phyloP scores from a whole-genome alignment of 345 rosid species.

The Populus tremula region DNA sequence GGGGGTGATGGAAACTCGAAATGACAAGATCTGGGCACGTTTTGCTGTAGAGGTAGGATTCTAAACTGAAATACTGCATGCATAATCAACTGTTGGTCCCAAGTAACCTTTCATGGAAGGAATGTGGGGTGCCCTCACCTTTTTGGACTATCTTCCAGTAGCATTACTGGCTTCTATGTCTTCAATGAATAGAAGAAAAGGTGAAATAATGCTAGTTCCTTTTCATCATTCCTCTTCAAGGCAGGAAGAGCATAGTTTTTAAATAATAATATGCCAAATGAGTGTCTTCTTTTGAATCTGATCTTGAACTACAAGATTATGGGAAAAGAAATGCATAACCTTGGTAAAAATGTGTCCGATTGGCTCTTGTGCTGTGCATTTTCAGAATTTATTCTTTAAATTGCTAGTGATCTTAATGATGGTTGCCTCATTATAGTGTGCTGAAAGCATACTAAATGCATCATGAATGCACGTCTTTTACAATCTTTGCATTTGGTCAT shows the following conservation, averaged over 20 bases:
- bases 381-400: neutral
- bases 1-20: slow-evolving; percentile 80
- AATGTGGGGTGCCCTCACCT: neutral
- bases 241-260: neutral
- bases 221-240: neutral
- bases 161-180: neutral
- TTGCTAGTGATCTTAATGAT: neutral
- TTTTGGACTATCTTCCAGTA: neutral
- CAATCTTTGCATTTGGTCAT: neutral
- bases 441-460: neutral
- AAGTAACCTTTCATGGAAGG: neutral
- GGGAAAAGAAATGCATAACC: neutral
- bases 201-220: no score
- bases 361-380: neutral
- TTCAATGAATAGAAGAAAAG: no score
- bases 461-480: neutral
- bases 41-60: slow-evolving; percentile 80
- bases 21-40: slow-evolving; percentile 85
- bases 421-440: neutral
- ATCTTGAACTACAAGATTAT: neutral
- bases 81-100: neutral
- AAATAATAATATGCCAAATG: neutral
- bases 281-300: neutral
- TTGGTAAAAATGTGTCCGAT: neutral
- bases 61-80: neutral